Base-by-base conservation (phyloP, 768 basidiomycete species). In the Favolaschia claudopus region DNA sequence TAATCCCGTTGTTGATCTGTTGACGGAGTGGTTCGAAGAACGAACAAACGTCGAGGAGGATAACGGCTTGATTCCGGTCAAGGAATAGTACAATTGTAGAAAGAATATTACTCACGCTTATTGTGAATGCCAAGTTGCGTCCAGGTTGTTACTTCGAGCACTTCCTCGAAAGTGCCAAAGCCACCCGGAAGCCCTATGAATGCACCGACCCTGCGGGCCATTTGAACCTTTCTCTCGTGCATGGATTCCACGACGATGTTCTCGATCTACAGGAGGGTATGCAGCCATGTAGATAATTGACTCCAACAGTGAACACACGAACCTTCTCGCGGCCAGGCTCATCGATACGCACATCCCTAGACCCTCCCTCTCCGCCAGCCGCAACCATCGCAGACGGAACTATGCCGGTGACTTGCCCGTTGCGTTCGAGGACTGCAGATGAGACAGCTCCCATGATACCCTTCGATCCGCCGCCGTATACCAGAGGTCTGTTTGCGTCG, bases 81-180 rank as follows among this genome's bases (percentile, higher is more conserved):
- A 44, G 13, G 45, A 53, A 27, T 7, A 55, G 38, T 17, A 38
- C 17, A 15, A 51, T 34, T 28, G 37, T 20, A 32, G 25, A 6
- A 42, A 36, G 25, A 25, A 1, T 10, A 31, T 38, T 24, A 37
- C 42, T 62, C 69, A 92, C 92, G 92, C 77, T 94, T 94, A 52
- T 84, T 81, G 70, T 95, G 92, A 38, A 96, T 89, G 19, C 91
- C 90, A 6, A 97, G 72, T 69, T 98, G 96, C 19, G 92, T 92
- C 96, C 96, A 99, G 0, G 96, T 97, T 14, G 89, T 85, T 61
- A 93, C 95, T 74, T 99, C 96, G 27, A 97, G 73, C 28, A 89
- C 92, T 83, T 98, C 96, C 75, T 99, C 97, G 62, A 94, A 93
- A 0, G 96, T 98, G 10, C 96, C 96, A 69, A 87, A 97, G 0